Percentiles rank a stretch among this genome's conserved stretches.
Evolutionary conservation across 148 eudicot species (phyloP).

Genomic region (Salicornia ramosissima): DNA sequence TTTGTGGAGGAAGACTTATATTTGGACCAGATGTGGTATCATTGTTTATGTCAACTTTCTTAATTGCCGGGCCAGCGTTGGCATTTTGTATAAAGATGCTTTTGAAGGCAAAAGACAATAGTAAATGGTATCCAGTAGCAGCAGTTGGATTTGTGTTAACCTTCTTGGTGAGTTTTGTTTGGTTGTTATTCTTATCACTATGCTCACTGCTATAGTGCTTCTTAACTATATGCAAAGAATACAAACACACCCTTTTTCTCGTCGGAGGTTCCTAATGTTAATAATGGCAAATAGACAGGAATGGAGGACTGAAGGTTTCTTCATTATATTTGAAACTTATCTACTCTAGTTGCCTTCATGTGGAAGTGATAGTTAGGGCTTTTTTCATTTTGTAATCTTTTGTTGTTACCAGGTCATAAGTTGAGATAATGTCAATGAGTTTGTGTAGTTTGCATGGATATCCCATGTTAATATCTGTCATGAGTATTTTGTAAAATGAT

Average conservation of each 20-base stretch:
- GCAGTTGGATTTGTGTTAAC: constrained; percentile 56
- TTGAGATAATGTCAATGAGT: background rate
- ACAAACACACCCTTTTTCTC: background rate
- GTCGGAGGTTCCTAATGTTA: background rate
- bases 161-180: constrained; percentile 49
- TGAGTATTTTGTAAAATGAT: background rate
- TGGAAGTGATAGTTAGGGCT: background rate
- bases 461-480: background rate
- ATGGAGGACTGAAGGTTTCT: background rate
- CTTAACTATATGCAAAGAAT: background rate
- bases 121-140: constrained; percentile 48
- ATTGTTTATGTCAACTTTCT: constrained; percentile 51
- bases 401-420: too few relatives aligned
- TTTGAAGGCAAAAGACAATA: constrained; percentile 32
- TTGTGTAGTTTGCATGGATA: background rate
- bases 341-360: background rate
- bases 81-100: constrained; percentile 59
- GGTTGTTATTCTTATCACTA: background rate
- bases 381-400: background rate
- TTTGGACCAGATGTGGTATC: constrained; percentile 89
- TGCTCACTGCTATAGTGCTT: background rate
- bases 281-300: background rate
- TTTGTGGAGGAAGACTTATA: constrained; percentile 72
- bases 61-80: constrained; percentile 68
- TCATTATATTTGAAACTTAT: background rate